phyloP scores from a whole-genome alignment of 768 basidiomycete species.

The Pleurotus ostreatus region DNA sequence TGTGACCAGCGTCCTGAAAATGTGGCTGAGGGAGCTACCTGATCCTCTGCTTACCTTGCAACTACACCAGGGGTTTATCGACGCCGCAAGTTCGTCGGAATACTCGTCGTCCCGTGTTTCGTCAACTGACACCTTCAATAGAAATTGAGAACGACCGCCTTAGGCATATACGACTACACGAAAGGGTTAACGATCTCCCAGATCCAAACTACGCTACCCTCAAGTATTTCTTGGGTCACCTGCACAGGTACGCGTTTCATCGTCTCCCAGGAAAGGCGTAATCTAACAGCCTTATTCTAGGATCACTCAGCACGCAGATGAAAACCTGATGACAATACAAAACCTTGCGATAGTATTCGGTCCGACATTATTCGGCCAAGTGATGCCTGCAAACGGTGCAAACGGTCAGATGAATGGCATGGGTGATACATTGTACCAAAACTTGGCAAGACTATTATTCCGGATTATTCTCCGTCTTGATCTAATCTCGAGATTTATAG shows the following conservation, averaged over 20 bases:
- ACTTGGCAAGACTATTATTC: conserved; percentile 42
- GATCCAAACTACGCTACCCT: conserved; percentile 98
- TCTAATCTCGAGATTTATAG: conserved; percentile 33
- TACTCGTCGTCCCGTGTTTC: conserved; percentile 1
- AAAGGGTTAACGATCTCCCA: conserved; percentile 95
- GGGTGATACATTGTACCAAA: conserved; percentile 70
- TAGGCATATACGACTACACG: conserved; percentile 93
- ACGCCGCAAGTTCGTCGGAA: conserved; percentile 78
- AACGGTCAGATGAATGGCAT: conserved; percentile 48
- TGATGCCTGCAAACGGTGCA: conserved; percentile 37
- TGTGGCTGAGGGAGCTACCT: conserved; percentile 95
- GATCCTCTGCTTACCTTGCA: conserved; percentile 84
- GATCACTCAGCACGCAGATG: conserved; percentile 66
- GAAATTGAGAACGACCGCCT: conserved; percentile 92
- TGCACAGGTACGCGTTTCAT: conserved; percentile 66
- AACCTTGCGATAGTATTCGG: conserved; percentile 97
- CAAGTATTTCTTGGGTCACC: conserved; percentile 92
- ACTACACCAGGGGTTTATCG: conserved; percentile 90
- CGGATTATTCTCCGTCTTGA: not conserved
- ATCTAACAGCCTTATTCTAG: conserved; percentile 30
- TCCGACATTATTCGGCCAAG: conserved; percentile 88
- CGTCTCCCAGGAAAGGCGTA: not conserved
- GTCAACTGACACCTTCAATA: conserved; percentile 22
- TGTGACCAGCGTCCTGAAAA: conserved; percentile 89
- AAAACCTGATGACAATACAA: conserved; percentile 90